Conservation (phyloP, 768 basidiomycete genomes). For the Lactarius indigo region DNA sequence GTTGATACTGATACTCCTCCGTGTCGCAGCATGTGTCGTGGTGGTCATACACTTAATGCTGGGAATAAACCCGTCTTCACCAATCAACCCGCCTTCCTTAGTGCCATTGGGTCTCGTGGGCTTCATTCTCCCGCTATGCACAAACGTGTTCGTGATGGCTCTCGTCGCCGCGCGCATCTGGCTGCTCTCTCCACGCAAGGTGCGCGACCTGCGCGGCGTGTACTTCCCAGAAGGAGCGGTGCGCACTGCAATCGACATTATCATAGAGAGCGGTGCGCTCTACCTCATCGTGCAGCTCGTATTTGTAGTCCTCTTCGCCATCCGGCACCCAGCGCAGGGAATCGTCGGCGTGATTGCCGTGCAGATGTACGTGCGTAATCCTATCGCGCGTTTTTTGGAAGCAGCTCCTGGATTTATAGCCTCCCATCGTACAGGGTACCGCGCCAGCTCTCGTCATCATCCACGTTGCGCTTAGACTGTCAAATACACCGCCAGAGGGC, state of each 20-base stretch:
- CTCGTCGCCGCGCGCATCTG: constrained; percentile 43
- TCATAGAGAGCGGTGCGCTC: constrained; percentile 40
- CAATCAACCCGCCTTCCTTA: neutral
- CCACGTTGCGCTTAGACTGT: constrained; percentile 14
- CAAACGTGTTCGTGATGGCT: constrained; percentile 40
- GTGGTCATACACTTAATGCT: neutral
- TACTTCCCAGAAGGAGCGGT: neutral
- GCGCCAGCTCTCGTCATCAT: constrained; percentile 15
- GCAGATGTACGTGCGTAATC: constrained; percentile 39
- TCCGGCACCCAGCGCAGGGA: constrained; percentile 34
- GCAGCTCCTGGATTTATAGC: too few species aligned
- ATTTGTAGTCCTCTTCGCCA: constrained; percentile 39
- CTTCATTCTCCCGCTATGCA: constrained; percentile 40
- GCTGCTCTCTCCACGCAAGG: constrained; percentile 26
- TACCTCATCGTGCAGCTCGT: constrained; percentile 40
- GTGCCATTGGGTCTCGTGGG: constrained; percentile 36
- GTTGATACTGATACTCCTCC: neutral
- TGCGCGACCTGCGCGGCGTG: constrained; percentile 3
- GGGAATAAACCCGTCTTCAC: neutral
- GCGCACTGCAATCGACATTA: constrained; percentile 32
- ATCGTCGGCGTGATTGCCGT: constrained; percentile 37
- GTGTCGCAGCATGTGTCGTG: neutral
- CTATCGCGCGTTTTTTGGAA: neutral
- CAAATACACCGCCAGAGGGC: neutral
- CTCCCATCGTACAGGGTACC: constrained; percentile 7